A percentile compares a stretch with the other conserved stretches of the same genome.
Conservation (phyloP, 495 filamentous ascomycete species). For the Cercophora newfieldiana region DNA sequence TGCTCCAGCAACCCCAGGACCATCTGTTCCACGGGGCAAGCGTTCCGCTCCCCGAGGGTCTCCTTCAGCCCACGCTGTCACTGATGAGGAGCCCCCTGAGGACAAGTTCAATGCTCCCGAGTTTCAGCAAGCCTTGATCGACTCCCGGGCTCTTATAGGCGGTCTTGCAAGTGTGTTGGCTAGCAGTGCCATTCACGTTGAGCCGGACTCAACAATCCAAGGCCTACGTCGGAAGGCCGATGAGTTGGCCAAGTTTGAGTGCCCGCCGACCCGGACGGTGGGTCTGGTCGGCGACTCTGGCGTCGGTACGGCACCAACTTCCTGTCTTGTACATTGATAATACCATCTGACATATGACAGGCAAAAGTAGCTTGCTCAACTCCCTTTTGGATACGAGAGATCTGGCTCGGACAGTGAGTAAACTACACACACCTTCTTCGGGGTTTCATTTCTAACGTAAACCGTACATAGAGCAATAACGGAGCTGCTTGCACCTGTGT, state of each 20-base stretch:
- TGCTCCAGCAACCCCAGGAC: neutral
- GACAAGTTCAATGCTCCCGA: slow-evolving; percentile 34
- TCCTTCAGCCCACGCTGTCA: slow-evolving; percentile 27
- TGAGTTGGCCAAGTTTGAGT: slow-evolving; percentile 34
- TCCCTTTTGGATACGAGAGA: slow-evolving; percentile 36
- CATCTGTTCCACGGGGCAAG: neutral
- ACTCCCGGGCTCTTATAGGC: slow-evolving; percentile 30
- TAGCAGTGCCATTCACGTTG: slow-evolving; percentile 31
- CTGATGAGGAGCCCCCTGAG: slow-evolving; percentile 37
- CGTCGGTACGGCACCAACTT: slow-evolving; percentile 26
- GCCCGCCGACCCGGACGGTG: slow-evolving; percentile 37
- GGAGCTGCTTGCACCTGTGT: slow-evolving; percentile 44
- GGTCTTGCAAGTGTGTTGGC: slow-evolving; percentile 32
- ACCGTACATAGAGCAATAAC: slow-evolving; percentile 33
- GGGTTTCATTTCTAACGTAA: neutral
- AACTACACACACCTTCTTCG: neutral
- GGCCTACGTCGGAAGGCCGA: slow-evolving; percentile 30
- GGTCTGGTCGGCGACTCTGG: slow-evolving; percentile 46
- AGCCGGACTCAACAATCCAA: slow-evolving; percentile 38
- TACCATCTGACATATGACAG: slow-evolving; percentile 8
- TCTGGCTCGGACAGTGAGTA: slow-evolving; percentile 37
- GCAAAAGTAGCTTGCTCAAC: slow-evolving; percentile 45
- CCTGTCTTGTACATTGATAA: neutral
- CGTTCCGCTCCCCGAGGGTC: slow-evolving; percentile 20
- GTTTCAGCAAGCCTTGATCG: slow-evolving; percentile 35